Evolutionary conservation across 768 basidiomycete genomes (phyloP), one percentile per base, ranked within the genome.

Genomic region (Phylloporus arenicola): DNA sequence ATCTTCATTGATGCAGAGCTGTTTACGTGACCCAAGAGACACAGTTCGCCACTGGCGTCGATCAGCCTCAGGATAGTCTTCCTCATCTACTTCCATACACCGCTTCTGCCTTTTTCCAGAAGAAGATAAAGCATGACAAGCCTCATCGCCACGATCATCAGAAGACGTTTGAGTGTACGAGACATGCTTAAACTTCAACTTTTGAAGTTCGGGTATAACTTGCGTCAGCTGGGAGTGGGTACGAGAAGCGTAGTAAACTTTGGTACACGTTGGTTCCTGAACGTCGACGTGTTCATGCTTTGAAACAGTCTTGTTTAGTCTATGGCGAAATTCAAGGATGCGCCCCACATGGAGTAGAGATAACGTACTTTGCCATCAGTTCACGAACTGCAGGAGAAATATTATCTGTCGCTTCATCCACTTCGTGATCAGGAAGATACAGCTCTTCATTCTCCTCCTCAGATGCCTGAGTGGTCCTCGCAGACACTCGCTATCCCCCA

Each of bases 171-270:
- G 34, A 33, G 30, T 33, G 24, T 52, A 44, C 17, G 64, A 64
- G 24, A 57, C 47, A 43, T 71, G 47, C 16, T 68, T 64, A 63
- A 93, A 64, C 54, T 75, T 75, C n/a, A 95, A 78, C 58, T 82
- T 86, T 35, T 72, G 76, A 10, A 97, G 73, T 62, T 99, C 96
- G 4, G 87, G 85, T 16, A 93, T 75, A 4, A 98, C 77, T 65
- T 99, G 95, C 2, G 92, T 77, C 4, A 99, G 79, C 61, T 99
- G 95, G 2, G 94, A 94, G 68, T 99, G 95, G 1, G 95, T 99
- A 29, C 95, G 77, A 0, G 96, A 98, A 0, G 94, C 88, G 62
- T 94, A 96, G 66, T 83, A 96, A 53, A 98, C 85, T 74, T 92
- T 88, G 33, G 81, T 86, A 61, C 86, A 88, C 4, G 77, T 75